Percentiles rank a stretch among this genome's conserved stretches.
These are phyloP conservation scores for Glycyrrhiza uralensis DNA, from an alignment of 306 rosid genomes.

Conservation along the genomic window DNA sequence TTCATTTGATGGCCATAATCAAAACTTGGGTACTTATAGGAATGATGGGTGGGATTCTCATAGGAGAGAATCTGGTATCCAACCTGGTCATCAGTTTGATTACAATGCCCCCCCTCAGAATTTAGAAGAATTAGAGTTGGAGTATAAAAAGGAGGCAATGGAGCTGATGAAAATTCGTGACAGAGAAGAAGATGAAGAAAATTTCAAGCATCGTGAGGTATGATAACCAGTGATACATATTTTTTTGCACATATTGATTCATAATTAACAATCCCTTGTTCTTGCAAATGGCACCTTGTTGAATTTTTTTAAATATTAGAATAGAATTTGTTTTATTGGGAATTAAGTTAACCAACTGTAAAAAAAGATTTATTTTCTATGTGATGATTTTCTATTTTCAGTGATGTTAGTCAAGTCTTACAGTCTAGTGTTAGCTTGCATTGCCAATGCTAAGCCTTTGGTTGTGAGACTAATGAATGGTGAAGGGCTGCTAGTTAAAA, in stretches of 20 bases:
- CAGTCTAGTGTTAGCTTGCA: not conserved
- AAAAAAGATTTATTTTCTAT: not conserved
- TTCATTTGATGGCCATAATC: conserved; percentile 69
- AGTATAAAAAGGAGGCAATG: conserved; percentile 68
- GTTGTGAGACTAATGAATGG: not conserved
- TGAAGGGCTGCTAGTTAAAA: not conserved
- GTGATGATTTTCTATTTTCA: not conserved
- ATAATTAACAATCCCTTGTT: conserved; percentile 10
- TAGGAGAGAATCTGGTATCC: conserved; percentile 69
- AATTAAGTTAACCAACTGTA: not conserved
- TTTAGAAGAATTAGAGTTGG: conserved; percentile 84
- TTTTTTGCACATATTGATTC: conserved; percentile 15
- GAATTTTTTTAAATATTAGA: not conserved
- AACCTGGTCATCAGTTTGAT: conserved; percentile 65
- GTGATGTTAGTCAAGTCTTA: not conserved
- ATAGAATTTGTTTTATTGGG: not conserved
- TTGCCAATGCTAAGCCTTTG: not conserved
- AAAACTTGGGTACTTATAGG: conserved; percentile 57
- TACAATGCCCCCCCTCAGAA: conserved; percentile 49
- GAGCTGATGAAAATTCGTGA: conserved; percentile 78
- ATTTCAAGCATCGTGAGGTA: conserved; percentile 94
- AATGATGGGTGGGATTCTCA: conserved; percentile 80
- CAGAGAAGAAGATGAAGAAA: conserved; percentile 96
- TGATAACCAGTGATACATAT: conserved; percentile 5
- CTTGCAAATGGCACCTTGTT: not conserved